Evolutionary conservation across 352 stramenopile species (phyloP), one percentile per base, ranked within the genome.

Genomic region (Phytopythium chamaehyphon): DNA sequence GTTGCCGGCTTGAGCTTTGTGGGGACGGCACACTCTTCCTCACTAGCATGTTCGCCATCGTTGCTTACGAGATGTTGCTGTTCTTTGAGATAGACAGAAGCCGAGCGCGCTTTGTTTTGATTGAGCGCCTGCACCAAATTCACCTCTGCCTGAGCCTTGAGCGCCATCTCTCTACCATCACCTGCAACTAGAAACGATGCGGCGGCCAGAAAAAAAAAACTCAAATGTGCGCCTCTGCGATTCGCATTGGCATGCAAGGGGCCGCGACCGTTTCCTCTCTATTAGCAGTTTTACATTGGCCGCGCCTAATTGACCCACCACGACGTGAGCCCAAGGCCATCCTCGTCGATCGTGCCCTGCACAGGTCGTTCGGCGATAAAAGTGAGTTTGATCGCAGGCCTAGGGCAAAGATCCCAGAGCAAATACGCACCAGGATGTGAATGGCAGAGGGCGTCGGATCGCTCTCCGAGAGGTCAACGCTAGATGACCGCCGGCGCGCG

Each of bases 271-370:
- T 49, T 24, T 39, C 26, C 26, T 49, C 26, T 49, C 43, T 49
- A 49, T 16, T 49, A n/a, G 24, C 26, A 18, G 16, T 54, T 24
- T 40, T 16, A 26, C 40, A 26, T 10, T 44, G 28, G 22, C 1
- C 10, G 26, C 9, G 18, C 21, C 43, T 42, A 66, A 38, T 73
- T 69, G 58, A 69, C 71, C 83, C 83, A 93, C 83, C 83, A 93
- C 59, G 83, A 93, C 16, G 83, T 88, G 19, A 93, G 64, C 1
- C 83, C 83, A 19, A 93, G 57, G 14, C 83, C 83, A 50, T 93
- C 83, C 66, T 93, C 83, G 57, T 93, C 83, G 42, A 93, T 93
- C n/a, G 83, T 92, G 47, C 83, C 83, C 83, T 93, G 42, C 7
- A n/a, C n/a, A n/a, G n/a, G n/a, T 21, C 36, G 16, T 42, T n/a